Evolutionary conservation across 352 stramenopile genomes (phyloP), one percentile per base, ranked within the genome.

Genomic region (Phytophthora ohioensis): DNA sequence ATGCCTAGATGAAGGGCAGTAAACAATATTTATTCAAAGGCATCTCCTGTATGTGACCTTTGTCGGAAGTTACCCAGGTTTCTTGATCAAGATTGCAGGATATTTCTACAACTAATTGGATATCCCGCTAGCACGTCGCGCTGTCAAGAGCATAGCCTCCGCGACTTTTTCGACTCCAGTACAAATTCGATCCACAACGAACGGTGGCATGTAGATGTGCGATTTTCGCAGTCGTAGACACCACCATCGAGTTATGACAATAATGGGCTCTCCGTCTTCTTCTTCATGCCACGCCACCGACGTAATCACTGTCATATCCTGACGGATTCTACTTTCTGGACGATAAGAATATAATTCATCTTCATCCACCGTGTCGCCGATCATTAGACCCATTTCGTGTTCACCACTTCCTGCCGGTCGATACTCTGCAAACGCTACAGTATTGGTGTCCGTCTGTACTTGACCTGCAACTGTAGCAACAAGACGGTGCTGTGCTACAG

Each of bases 331-430:
- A n/a, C 71, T 64, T 38, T 54, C 34, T 7, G 49, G 66, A 1
- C 67, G 75, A 55, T 88, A 87, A 39, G 80, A 75, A 30, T 76
- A 78, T 43, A 80, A 17, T 10, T 78, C 78, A 39, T 86, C 80
- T 46, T 78, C 64, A 36, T 82, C 70, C 17, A 85, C 73, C 30
- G 57, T 69, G 46, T 88, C 70, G 2, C 58, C 67, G 36, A 78
- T 54, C 27, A 78, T 61, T 7, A 82, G 46, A 0, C 66, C 77
- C 9, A 75, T 17, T 2, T 80, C 73, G 2, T 38, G 39, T 5
- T 59, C 65, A 21, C 55, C 45, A 42, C 52, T 56, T 8, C 15
- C 31, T 8, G 41, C 49, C 27, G 52, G 53, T 13, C 31, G 36
- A 36, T 74, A 83, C 52, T 78, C 59, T 3, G 69, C 60, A 52